Evolutionary conservation across 306 rosid genomes (phyloP).

Genomic region (Senna tora): DNA sequence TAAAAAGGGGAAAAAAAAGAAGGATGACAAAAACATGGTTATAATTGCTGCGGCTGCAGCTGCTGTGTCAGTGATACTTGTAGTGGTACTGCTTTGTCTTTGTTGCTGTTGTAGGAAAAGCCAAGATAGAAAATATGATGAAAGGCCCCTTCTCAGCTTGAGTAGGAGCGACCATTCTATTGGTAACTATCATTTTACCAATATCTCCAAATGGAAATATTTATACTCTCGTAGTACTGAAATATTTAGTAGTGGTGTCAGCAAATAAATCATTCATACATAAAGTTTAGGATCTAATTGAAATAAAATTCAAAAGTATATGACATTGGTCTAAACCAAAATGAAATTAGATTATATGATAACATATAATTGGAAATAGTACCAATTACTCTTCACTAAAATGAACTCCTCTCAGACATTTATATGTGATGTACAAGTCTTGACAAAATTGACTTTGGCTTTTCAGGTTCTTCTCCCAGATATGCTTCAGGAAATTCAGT

Average conservation of each 20-base stretch:
- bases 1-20: background rate
- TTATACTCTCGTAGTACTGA: background rate
- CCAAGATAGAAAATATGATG: slow-evolving; percentile 62
- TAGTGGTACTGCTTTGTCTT: slow-evolving; percentile 64
- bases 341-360: background rate
- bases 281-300: background rate
- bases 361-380: background rate
- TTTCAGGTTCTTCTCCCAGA: slow-evolving; percentile 61
- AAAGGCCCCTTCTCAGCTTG: slow-evolving; percentile 86
- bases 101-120: slow-evolving; percentile 42
- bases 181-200: slow-evolving; percentile 51
- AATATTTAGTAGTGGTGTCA: background rate
- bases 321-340: background rate
- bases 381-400: background rate
- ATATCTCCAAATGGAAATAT: background rate
- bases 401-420: slow-evolving; percentile 7
- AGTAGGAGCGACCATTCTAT: slow-evolving; percentile 71
- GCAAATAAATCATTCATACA: background rate
- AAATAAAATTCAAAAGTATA: background rate
- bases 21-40: slow-evolving; percentile 45
- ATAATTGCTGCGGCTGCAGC: slow-evolving; percentile 67
- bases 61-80: slow-evolving; percentile 60
- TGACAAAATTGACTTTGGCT: slow-evolving; percentile 37
- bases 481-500: slow-evolving; percentile 53
- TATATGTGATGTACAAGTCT: background rate